phyloP scores from a whole-genome alignment of 2,329 filamentous ascomycete genomes.

The Trichophyton schoenleinii region DNA sequence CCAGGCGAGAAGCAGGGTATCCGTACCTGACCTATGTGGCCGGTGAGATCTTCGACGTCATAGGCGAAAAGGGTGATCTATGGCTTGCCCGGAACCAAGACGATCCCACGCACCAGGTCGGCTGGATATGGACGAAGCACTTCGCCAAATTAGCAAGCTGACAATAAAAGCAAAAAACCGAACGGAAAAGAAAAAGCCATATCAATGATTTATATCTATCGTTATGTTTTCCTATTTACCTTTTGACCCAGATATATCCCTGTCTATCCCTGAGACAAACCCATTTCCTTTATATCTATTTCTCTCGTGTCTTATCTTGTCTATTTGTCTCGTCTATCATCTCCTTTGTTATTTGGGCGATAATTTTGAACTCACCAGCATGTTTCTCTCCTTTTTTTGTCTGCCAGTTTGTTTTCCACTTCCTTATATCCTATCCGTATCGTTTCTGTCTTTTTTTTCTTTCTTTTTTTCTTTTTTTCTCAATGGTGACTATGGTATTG shows the following conservation, averaged over 20 bases:
- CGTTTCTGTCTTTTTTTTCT: neutral
- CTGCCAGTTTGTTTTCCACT: constrained; percentile 6
- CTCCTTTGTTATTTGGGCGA: constrained; percentile 6
- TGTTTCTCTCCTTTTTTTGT: constrained; percentile 9
- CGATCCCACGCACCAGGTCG: constrained; percentile 62
- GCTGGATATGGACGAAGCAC: constrained; percentile 99
- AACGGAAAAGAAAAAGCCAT: no score
- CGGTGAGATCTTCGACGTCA: constrained; percentile 87
- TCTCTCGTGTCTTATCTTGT: neutral
- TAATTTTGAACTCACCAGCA: neutral
- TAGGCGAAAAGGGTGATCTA: constrained; percentile 91
- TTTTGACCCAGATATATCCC: neutral
- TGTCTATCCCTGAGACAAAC: neutral
- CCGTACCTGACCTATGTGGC: constrained; percentile 92
- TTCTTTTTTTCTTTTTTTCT: neutral
- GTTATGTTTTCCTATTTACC: constrained; percentile 4
- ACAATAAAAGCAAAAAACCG: neutral
- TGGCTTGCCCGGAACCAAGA: constrained; percentile 98
- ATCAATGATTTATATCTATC: neutral
- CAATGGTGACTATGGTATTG: neutral
- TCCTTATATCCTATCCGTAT: neutral
- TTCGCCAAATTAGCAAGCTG: constrained; percentile 49
- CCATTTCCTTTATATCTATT: neutral
- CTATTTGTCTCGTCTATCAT: neutral
- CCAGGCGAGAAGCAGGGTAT: constrained; percentile 85